Base-by-base conservation (phyloP, 768 basidiomycete species). In the Multifurca ochricompacta region DNA sequence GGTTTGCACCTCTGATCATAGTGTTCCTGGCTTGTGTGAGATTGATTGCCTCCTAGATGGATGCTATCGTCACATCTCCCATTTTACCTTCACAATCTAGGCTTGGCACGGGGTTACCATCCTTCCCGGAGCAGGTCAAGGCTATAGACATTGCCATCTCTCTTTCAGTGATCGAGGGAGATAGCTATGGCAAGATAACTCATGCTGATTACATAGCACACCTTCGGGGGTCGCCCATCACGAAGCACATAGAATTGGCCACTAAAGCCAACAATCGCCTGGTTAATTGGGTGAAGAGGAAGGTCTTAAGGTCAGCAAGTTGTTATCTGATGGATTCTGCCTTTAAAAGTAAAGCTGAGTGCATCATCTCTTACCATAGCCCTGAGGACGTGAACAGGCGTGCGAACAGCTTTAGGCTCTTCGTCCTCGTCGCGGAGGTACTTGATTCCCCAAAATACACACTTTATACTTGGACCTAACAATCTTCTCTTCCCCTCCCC, bases 181-280 rank as follows among this genome's bases (percentile, higher is more conserved):
- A 76, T 51, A 65, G 61, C 47, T 77, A 72, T 58, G 62, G 61
- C 18, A 60, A 66, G 19, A 69, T 77, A 16, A 63, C 67, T 35
- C 70, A 74, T 1, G 67, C 68, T 4, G 76, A 77, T 61, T 77
- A 73, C 44, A 69, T 77, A 36, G 66, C 66, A 16, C 70, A 77
- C 60, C 64, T 75, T 14, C 62, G 64, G 21, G 56, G 66, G 10
- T 65, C 66, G 5, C 40, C 56, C 8, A 53, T 56, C 19, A 73
- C 71, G 54, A 68, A 65, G 7, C 56, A 53, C 51, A 64, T 75
- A 6, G 67, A 70, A 40, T 66, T 58, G 10, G 70, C 70, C 3
- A 65, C 67, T 19, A 61, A 63, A 7, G 66, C 65, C 13, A 74
- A 73, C 52, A 71, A 73, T 61, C 70, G 70, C 52, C 68, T 78